Conservation (phyloP, 2,329 filamentous ascomycete species). For the Aspergillus transmontanensis region DNA sequence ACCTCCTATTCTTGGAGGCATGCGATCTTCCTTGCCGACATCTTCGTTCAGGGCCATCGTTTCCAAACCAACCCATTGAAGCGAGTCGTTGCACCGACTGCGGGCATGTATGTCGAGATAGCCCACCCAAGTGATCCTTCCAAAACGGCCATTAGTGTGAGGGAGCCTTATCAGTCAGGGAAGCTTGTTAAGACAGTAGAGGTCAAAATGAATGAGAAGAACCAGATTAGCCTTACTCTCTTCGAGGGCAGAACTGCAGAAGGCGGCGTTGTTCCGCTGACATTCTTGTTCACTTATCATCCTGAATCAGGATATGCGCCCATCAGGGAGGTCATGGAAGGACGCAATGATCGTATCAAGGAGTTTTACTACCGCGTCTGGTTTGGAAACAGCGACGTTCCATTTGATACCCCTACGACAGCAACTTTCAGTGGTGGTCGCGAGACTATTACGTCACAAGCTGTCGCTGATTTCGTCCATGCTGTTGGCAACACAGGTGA, state of each 20-base stretch:
- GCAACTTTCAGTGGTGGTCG: slow-evolving; percentile 88
- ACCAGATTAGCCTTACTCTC: slow-evolving; percentile 84
- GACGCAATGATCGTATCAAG: slow-evolving; percentile 96
- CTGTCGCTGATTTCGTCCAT: slow-evolving; percentile 98
- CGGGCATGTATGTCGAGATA: slow-evolving; percentile 89
- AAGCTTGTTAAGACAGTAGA: slow-evolving; percentile 89
- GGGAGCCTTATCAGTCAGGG: slow-evolving; percentile 82
- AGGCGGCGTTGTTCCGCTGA: slow-evolving; percentile 77
- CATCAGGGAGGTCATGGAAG: slow-evolving; percentile 93
- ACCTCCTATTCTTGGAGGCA: slow-evolving; percentile 88
- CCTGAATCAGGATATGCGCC: slow-evolving; percentile 97
- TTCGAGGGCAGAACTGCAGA: slow-evolving; percentile 91
- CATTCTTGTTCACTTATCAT: slow-evolving; percentile 88
- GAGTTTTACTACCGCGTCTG: slow-evolving; percentile 98
- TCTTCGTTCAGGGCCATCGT: slow-evolving; percentile 91
- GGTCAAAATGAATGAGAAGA: slow-evolving; percentile 72
- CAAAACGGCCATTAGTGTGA: slow-evolving; percentile 83
- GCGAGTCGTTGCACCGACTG: slow-evolving; percentile 82
- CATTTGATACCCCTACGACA: slow-evolving; percentile 82
- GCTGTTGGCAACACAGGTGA: slow-evolving; percentile 97
- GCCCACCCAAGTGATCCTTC: slow-evolving; percentile 75
- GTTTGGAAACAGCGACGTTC: slow-evolving; percentile 85
- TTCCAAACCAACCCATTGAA: slow-evolving; percentile 97
- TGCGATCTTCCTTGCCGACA: slow-evolving; percentile 89
- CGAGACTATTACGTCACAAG: slow-evolving; percentile 83